A percentile compares a stretch with the other conserved stretches of the same genome.
These are phyloP conservation scores for Neurospora sp. DNA, from an alignment of 495 filamentous ascomycete species.

Conservation along the genomic window DNA sequence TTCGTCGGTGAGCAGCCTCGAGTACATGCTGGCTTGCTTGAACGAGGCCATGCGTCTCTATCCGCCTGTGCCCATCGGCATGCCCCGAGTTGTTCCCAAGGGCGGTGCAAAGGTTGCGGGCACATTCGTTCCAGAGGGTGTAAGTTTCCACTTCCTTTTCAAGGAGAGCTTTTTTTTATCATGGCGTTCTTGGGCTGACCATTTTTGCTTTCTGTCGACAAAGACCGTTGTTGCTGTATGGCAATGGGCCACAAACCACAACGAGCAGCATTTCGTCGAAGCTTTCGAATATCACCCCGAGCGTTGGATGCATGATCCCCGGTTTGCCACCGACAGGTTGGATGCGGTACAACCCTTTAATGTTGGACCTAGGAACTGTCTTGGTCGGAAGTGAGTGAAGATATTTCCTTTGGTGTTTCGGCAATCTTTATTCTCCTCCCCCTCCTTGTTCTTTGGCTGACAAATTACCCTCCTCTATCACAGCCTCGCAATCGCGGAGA, in stretches of 20 bases:
- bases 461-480: neutral
- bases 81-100: slow-evolving; percentile 33
- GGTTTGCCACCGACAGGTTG: slow-evolving; percentile 34
- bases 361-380: slow-evolving; percentile 44
- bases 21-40: slow-evolving; percentile 44
- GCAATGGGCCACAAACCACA: slow-evolving; percentile 37
- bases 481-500: slow-evolving; percentile 23
- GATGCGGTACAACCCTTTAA: slow-evolving; percentile 43
- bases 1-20: slow-evolving; percentile 27
- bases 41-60: slow-evolving; percentile 46
- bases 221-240: slow-evolving; percentile 41
- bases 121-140: slow-evolving; percentile 29
- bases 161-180: neutral
- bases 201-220: neutral
- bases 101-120: slow-evolving; percentile 37
- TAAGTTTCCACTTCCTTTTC: slow-evolving; percentile 13
- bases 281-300: slow-evolving; percentile 39
- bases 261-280: slow-evolving; percentile 31
- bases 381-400: slow-evolving; percentile 43
- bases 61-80: slow-evolving; percentile 38
- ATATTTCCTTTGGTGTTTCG: neutral
- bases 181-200: neutral
- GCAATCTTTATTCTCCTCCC: neutral
- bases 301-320: slow-evolving; percentile 32
- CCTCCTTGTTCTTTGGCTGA: neutral